Evolutionary conservation across 2,329 filamentous ascomycete genomes (phyloP).

Genomic region (Alternaria burnsii): DNA sequence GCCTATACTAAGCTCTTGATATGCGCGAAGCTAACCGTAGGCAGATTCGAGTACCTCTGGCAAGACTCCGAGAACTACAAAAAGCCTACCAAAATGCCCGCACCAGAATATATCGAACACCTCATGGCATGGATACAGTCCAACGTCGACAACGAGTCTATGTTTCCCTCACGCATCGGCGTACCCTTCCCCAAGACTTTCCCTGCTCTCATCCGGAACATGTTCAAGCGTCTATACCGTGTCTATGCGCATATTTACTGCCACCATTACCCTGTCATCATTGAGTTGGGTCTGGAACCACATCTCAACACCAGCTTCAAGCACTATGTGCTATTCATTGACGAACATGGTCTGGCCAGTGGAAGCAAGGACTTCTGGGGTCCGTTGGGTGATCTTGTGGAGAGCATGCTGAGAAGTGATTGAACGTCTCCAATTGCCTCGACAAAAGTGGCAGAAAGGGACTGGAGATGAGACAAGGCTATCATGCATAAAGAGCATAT

Average conservation of each 20-base stretch:
- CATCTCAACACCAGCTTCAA: constrained; percentile 99
- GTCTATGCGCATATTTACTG: constrained; percentile 98
- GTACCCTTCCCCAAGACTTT: constrained; percentile 94
- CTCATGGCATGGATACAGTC: constrained; percentile 96
- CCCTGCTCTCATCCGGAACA: constrained; percentile 91
- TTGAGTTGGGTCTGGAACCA: constrained; percentile 92
- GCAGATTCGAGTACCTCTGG: constrained; percentile 97
- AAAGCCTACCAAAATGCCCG: constrained; percentile 96
- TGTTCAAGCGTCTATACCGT: constrained; percentile 99
- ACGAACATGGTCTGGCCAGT: constrained; percentile 90
- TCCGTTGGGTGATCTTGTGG: constrained; percentile 91
- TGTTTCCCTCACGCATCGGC: constrained; percentile 94
- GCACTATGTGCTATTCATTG: constrained; percentile 98
- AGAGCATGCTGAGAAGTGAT: constrained; percentile 96
- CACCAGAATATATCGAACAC: constrained; percentile 96
- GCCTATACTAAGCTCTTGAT: no score
- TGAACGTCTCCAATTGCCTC: neutral
- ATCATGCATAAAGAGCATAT: neutral
- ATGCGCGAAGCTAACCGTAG: constrained; percentile 7
- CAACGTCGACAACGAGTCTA: constrained; percentile 92
- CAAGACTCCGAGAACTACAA: constrained; percentile 95
- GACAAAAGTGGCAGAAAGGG: neutral
- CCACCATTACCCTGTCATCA: constrained; percentile 95
- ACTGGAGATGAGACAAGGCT: neutral
- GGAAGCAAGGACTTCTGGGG: constrained; percentile 95